These are phyloP conservation scores for Paraconiothyrium brasiliense DNA, from an alignment of 2,329 filamentous ascomycete species.

Conservation along the genomic window DNA sequence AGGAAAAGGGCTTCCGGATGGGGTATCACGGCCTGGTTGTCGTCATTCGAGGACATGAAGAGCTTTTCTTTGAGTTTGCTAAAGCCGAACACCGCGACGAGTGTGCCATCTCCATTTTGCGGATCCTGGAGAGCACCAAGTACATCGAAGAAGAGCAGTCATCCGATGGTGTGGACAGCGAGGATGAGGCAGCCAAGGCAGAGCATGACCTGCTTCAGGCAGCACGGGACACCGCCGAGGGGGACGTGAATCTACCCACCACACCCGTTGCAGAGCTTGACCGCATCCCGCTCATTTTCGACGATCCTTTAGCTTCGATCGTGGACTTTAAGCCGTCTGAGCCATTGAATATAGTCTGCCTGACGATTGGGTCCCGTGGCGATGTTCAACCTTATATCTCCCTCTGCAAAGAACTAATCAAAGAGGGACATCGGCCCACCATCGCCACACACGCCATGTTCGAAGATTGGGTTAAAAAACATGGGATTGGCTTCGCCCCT, in stretches of 20 bases:
- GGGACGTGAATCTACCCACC: conserved; percentile 31
- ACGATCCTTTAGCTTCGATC: conserved; percentile 87
- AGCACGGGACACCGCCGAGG: conserved; percentile 64
- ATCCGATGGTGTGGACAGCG: conserved; percentile 73
- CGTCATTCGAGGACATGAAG: conserved; percentile 93
- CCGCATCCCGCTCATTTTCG: conserved; percentile 82
- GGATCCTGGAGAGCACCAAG: conserved; percentile 75
- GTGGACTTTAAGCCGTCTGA: conserved; percentile 88
- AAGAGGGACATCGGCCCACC: conserved; percentile 83
- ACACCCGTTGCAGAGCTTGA: conserved; percentile 55
- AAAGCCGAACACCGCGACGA: conserved; percentile 83
- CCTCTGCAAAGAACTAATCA: conserved; percentile 86
- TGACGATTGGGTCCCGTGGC: conserved; percentile 94
- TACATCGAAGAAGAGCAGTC: conserved; percentile 76
- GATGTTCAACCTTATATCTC: conserved; percentile 99
- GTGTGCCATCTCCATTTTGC: conserved; percentile 82
- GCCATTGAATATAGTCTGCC: conserved; percentile 84
- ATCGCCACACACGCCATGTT: conserved; percentile 96
- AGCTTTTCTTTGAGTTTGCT: conserved; percentile 94
- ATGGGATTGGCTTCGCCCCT: conserved; percentile 90
- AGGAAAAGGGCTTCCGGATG: conserved; percentile 93
- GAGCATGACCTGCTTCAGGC: conserved; percentile 84
- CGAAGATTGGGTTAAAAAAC: conserved; percentile 84
- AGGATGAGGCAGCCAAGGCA: conserved; percentile 77
- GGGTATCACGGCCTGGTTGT: conserved; percentile 90